Base-by-base conservation (phyloP, 208 protist genomes). In the Polymyxa betae region DNA sequence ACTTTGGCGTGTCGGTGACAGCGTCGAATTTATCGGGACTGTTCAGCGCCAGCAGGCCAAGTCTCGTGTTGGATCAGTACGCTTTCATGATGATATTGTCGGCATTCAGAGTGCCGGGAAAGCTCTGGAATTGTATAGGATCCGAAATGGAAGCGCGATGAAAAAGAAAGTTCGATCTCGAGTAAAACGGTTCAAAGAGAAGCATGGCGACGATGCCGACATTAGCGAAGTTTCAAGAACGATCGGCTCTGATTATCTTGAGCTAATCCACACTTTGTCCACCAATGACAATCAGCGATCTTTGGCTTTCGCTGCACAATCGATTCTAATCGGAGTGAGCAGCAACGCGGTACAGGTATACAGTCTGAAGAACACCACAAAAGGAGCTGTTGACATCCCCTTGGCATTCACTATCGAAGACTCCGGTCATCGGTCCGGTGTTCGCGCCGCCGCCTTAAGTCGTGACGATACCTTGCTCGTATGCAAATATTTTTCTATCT, bases 361-460 rank as follows among this genome's bases (percentile, higher is more conserved):
- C 35, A 43, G 35, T 43, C 35, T 82, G 12, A 82, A 43, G 12
- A n/a, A n/a, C 5, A 5, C 16, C 5, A 43, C 16, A 5, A 82
- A 5, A n/a, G 72, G 35, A 35, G 72, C n/a, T 20, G 35, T 35
- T 20, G 40, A 20, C 10, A 5, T 45, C 5, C 72, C 5, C 40
- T 12, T 35, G n/a, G 5, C 12, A 5, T n/a, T 38, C 35, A 43
- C 35, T 5, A 64, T 89, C 5, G 88, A 89, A 38, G 54, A 89
- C 12, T 5, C 16, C 29, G 88, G 94, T 52, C 94, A 96, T 88
- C 72, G 92, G 38, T 77, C 91, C 0, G 95, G 95, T 66, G 92
- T 97, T 0, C 93, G 95, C 38, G 60, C 93, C n/a, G 12, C 96
- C 12, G 29, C 92, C 0, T 35, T 97, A 0, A 92, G 72, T 54